Evolutionary conservation across 1,284 basidiomycete genomes (phyloP).

Genomic region (Coniferiporia weirii): DNA sequence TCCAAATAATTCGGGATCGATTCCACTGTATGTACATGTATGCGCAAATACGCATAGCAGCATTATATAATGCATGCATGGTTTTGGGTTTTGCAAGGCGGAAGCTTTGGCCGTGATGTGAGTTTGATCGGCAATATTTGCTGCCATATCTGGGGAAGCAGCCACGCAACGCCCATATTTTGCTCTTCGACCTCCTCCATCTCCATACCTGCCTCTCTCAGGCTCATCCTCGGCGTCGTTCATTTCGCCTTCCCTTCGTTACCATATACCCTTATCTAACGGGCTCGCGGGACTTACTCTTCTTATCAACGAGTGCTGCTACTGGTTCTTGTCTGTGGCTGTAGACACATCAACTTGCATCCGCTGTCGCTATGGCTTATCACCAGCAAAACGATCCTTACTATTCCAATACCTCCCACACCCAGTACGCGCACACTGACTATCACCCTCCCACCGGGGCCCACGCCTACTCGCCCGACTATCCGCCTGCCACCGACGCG

Average conservation of each 20-base stretch:
- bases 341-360: conserved; percentile 28
- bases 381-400: conserved; percentile 49
- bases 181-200: neutral
- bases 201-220: neutral
- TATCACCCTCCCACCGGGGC: conserved; percentile 27
- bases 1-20: no score
- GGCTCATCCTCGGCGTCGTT: neutral
- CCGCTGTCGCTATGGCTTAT: conserved; percentile 45
- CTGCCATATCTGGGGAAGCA: neutral
- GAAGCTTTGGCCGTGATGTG: no score
- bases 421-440: conserved; percentile 11
- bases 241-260: neutral
- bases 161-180: no score
- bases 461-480: conserved; percentile 12
- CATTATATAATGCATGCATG: no score
- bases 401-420: conserved; percentile 29
- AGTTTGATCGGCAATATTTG: neutral
- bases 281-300: neutral
- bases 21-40: no score
- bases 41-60: no score
- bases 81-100: no score
- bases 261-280: neutral
- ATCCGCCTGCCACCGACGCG: conserved; percentile 26
- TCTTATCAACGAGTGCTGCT: neutral
- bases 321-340: conserved; percentile 23